Evolutionary conservation across 345 rosid genomes (phyloP), one percentile per base, ranked within the genome.

Genomic region (Geranium rotundifolium): DNA sequence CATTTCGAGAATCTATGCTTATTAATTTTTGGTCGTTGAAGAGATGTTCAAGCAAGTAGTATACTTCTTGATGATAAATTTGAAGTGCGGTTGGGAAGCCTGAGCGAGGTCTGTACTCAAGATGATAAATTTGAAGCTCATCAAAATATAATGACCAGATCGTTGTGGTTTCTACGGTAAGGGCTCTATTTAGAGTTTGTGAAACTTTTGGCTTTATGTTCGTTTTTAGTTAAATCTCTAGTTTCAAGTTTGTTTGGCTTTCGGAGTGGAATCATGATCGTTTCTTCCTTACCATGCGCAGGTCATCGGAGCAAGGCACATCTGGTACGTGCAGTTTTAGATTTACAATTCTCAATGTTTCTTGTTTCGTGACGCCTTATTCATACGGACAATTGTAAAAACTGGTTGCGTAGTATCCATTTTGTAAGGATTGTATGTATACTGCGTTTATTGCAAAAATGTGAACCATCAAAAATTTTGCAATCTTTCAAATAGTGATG

Each of bases 11-110:
- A 23, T 23, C 27, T 34, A 34, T 34, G 41, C 6, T 8, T 1
- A 34, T 34, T 34, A 8, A 34, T 67, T 65, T 74, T n/a, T 31
- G 60, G 64, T 72, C 30, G 19, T 66, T 72, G 72, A 67, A 95
- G 99, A 73, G 99, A 95, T 84, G 85, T 95, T 72, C 99, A 95
- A 86, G 97, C 99, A 59, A 95, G 97, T 73, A 95, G 99, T 70
- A 90, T 95, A 66, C 89, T 95, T 69, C 99, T 95, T 54, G 99
- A 95, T 76, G 99, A 95, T 65, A 95, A 95, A 77, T 95, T 79
- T 61, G 99, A 95, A 75, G 99, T 95, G 61, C 81, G 96, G 63
- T 81, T 95, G 7, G 99, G 97, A 69, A 90, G 97, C 80, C 70
- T 95, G 60, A 86, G 91, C 12, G 96, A 86, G 72, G 91, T 68